Evolutionary conservation across 1,284 basidiomycete genomes (phyloP), one percentile per base, ranked within the genome.

Genomic region (Xanthoconium separans): DNA sequence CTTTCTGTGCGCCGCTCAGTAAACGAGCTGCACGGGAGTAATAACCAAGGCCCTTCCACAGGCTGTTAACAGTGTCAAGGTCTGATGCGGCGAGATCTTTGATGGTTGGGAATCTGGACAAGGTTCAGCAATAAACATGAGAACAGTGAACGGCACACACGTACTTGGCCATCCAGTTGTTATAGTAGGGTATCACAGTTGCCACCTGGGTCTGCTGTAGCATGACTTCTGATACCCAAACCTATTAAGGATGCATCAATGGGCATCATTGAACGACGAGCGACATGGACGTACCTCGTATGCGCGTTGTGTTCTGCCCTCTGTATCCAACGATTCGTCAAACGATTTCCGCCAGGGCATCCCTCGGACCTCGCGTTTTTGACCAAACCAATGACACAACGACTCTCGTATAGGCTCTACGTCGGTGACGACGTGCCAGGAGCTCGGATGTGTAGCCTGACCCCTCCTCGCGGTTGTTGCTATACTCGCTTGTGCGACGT

Each of bases 171-270:
- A 95, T 90, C 93, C 93, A 95, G 39, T 79, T 79, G 45, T 84
- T 85, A 72, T 91, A 96, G 70, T 95, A 97, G 1, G 89, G 89
- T 59, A 95, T 93, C 13, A 95, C 94, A 0, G 94, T 96, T 4
- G 77, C 81, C 24, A 92, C 89, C 67, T 95, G 94, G 0, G 96
- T 98, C 71, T 99, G 96, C 69, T 99, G 96, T 7, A 98, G 80
- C 96, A 98, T 98, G 59, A 98, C 89, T 71, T 98, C 94, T 12
- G 89, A 92, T 43, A 97, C 78, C 87, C 89, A 92, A 12, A 92
- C 89, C 86, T 93, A 29, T 13, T 6, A 57, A 39, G 55, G 4
- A 9, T 2, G 54, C n/a, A 33, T 58, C 20, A 51, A 16, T 41
- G 16, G 29, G 22, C 6, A 0, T 12, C 9, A 7, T 3, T 13